phyloP scores from a whole-genome alignment of 2,329 filamentous ascomycete species.

The Colletotrichum viniferum region DNA sequence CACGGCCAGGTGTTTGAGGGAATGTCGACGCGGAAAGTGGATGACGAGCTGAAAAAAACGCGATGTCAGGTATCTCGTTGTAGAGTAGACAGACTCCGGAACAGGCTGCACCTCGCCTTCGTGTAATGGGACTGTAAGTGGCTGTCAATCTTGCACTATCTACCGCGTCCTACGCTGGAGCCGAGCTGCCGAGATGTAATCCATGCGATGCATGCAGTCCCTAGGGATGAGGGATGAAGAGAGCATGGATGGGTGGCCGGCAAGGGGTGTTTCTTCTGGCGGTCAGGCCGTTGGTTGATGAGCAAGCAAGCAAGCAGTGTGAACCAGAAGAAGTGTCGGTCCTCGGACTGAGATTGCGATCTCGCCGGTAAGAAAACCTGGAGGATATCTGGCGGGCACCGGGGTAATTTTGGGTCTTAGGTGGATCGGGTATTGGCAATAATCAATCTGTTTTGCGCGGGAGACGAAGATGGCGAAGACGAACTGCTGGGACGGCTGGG shows the following conservation, averaged over 20 bases:
- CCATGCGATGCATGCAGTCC: constrained; percentile 8
- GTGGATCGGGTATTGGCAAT: constrained; percentile 4
- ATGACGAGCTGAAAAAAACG: background rate
- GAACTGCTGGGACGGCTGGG: background rate
- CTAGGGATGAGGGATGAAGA: background rate
- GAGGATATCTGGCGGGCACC: background rate
- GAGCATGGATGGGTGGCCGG: background rate
- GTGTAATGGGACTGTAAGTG: background rate
- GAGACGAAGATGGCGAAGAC: background rate
- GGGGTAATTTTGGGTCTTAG: background rate
- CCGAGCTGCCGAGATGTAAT: constrained; percentile 3
- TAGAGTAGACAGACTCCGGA: background rate
- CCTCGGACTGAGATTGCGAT: background rate
- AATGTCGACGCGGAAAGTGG: background rate
- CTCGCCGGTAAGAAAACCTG: background rate
- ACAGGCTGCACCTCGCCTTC: background rate
- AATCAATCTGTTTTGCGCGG: background rate
- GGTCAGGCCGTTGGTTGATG: background rate
- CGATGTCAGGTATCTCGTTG: background rate
- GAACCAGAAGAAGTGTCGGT: background rate
- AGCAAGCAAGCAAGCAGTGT: background rate
- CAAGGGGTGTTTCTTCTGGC: background rate
- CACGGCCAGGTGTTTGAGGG: background rate
- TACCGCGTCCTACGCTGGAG: background rate
- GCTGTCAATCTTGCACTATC: background rate